Conservation (phyloP, 78 protist genomes). For the Dictyostelium discoideum region DNA sequence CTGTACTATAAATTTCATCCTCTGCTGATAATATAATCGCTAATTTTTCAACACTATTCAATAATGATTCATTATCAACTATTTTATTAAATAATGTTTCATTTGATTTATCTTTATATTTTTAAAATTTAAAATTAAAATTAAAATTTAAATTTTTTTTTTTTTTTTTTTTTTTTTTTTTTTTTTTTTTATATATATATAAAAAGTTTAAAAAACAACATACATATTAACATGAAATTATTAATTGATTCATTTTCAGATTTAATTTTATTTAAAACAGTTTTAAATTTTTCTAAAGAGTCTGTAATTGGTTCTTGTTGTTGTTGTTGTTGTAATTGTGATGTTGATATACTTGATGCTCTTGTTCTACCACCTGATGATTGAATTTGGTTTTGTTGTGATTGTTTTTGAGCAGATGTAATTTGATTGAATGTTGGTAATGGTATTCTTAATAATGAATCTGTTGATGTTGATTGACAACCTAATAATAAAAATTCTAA, state of each 20-base stretch:
- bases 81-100: constrained; percentile 34
- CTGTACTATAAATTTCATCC: constrained; percentile 34
- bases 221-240: constrained; percentile 47
- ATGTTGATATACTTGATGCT: not conserved
- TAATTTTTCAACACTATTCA: constrained; percentile 49
- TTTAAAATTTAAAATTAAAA: too few species aligned
- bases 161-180: not conserved
- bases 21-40: constrained; percentile 62
- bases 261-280: constrained; percentile 27
- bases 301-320: constrained; percentile 31
- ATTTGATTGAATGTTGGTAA: constrained; percentile 23
- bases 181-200: not conserved
- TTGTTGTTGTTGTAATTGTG: not conserved
- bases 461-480: constrained; percentile 28
- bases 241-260: constrained; percentile 57
- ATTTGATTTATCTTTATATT: constrained; percentile 29
- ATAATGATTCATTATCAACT: constrained; percentile 33
- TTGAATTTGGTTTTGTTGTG: not conserved
- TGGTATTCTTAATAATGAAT: constrained; percentile 29
- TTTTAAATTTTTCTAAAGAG: constrained; percentile 9
- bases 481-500: constrained; percentile 29
- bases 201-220: too few species aligned
- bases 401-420: not conserved
- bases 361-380: not conserved
- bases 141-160: too few species aligned